Base-by-base conservation (phyloP, 768 basidiomycete species). In the Auricularia auricula-judae region DNA sequence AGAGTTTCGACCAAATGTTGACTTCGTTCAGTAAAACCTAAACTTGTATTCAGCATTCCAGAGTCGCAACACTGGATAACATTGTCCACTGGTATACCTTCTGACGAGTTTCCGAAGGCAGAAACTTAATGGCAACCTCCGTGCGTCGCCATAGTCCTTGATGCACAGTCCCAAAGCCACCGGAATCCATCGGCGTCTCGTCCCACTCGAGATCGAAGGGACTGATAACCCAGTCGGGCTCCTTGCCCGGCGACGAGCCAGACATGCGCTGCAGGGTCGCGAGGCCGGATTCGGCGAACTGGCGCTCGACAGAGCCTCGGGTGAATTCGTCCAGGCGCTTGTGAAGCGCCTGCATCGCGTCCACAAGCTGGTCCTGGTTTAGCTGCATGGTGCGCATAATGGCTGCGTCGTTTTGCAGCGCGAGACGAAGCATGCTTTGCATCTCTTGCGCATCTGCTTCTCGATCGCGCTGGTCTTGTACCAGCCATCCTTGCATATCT, bases 21-120 rank as follows among this genome's bases (percentile, higher is more conserved):
- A 87, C 81, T 71, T 91, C 86, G 63, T 82, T 81, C 21, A 86
- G 72, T 74, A 93, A 93, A 3, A 91, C 76, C 44, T 81, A 75
- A 53, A 80, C 77, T 2, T 86, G 21, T 58, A 23, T 3, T 58
- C 12, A 58, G n/a, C 21, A 3, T 58, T 29, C 29, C 29, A 29
- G 84, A 1, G 86, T 84, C 43, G 79, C 62, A 82, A 79, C 1
- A 84, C 81, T 12, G 91, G 76, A 3, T 21, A n/a, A 29, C 62
- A 33, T 51, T 34, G 39, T 3, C 10, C 58, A 61, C 14, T 35
- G 8, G 16, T 14, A 21, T 36, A 51, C 7, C 64, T 44, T 29
- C 67, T 62, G 39, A 70, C 67, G 51, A 64, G 64, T 58, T 62
- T 66, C 3, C 23, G 54, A 11, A 12, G 65, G 51, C 4, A 68